Conservation (phyloP, 208 protist species). For the Leishmania martiniquensis region DNA sequence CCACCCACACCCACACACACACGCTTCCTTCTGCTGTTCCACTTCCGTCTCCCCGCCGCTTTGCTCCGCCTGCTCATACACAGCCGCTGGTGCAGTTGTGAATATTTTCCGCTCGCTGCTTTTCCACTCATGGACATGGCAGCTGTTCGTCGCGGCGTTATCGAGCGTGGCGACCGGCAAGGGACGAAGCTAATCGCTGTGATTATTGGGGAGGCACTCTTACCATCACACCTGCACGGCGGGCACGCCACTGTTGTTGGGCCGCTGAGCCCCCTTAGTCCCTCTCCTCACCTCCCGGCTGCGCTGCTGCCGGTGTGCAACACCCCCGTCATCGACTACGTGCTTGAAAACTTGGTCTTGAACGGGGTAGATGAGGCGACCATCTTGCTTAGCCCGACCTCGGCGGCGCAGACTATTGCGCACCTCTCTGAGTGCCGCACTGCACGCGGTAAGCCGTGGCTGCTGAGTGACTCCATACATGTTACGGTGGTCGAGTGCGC, state of each 20-base stretch:
- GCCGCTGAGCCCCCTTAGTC: slow-evolving; percentile 69
- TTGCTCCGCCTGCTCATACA: neutral
- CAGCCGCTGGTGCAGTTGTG: neutral
- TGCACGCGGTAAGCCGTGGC: slow-evolving; percentile 66
- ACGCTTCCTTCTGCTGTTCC: neutral
- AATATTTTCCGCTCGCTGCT: neutral
- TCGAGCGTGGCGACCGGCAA: slow-evolving; percentile 20
- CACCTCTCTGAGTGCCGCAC: slow-evolving; percentile 65
- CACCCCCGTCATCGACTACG: slow-evolving; percentile 87
- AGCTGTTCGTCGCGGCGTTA: slow-evolving; percentile 15
- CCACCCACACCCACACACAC: too few species aligned
- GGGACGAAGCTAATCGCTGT: slow-evolving; percentile 50
- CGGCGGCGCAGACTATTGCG: slow-evolving; percentile 41
- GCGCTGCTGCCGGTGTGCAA: slow-evolving; percentile 88
- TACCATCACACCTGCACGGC: slow-evolving; percentile 23
- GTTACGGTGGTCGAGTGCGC: slow-evolving; percentile 67
- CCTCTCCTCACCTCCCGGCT: slow-evolving; percentile 56
- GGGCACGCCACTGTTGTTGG: slow-evolving; percentile 24
- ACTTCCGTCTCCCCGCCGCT: neutral
- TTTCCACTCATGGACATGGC: slow-evolving; percentile 9
- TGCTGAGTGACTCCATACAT: slow-evolving; percentile 65
- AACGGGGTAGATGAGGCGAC: slow-evolving; percentile 76
- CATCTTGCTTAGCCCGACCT: slow-evolving; percentile 66
- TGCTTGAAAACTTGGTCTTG: slow-evolving; percentile 80
- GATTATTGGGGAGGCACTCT: slow-evolving; percentile 71